Conservation (phyloP, 2,329 filamentous ascomycete species). For the Dothiorella sarmentorum region DNA sequence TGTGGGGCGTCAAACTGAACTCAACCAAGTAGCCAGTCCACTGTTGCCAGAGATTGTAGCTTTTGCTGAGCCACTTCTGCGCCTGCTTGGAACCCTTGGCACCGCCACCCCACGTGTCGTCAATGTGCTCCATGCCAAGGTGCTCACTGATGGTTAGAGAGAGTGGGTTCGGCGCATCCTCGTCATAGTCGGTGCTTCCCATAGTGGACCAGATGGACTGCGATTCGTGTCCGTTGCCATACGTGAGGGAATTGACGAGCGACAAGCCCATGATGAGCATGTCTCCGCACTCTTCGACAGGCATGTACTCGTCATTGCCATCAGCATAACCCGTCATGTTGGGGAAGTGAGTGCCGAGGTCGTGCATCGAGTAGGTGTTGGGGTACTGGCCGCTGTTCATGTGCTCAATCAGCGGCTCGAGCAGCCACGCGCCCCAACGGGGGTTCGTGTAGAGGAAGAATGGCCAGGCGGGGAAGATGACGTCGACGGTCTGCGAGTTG, state of each 20-base stretch:
- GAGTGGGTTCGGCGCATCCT: slow-evolving; percentile 40
- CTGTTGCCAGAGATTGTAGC: slow-evolving; percentile 70
- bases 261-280: slow-evolving; percentile 82
- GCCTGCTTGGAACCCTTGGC: slow-evolving; percentile 55
- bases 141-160: slow-evolving; percentile 49
- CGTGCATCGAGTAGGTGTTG: slow-evolving; percentile 76
- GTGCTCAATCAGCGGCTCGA: slow-evolving; percentile 78
- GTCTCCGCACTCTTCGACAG: slow-evolving; percentile 74
- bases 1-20: slow-evolving; percentile 67
- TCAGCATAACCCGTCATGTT: slow-evolving; percentile 72
- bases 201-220: slow-evolving; percentile 58
- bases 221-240: slow-evolving; percentile 54
- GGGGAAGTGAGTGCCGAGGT: slow-evolving; percentile 68
- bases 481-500: slow-evolving; percentile 81
- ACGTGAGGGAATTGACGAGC: slow-evolving; percentile 69
- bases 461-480: slow-evolving; percentile 81
- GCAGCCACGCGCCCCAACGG: slow-evolving; percentile 71
- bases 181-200: slow-evolving; percentile 28
- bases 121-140: slow-evolving; percentile 56
- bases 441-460: slow-evolving; percentile 87
- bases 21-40: slow-evolving; percentile 79
- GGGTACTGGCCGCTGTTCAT: slow-evolving; percentile 80
- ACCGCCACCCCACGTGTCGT: slow-evolving; percentile 58
- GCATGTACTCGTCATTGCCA: slow-evolving; percentile 71
- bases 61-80: slow-evolving; percentile 62